Percentiles rank a stretch among this genome's conserved stretches.
These are phyloP conservation scores for Diaporthe citri DNA, from an alignment of 2,329 filamentous ascomycete species.

Conservation along the genomic window DNA sequence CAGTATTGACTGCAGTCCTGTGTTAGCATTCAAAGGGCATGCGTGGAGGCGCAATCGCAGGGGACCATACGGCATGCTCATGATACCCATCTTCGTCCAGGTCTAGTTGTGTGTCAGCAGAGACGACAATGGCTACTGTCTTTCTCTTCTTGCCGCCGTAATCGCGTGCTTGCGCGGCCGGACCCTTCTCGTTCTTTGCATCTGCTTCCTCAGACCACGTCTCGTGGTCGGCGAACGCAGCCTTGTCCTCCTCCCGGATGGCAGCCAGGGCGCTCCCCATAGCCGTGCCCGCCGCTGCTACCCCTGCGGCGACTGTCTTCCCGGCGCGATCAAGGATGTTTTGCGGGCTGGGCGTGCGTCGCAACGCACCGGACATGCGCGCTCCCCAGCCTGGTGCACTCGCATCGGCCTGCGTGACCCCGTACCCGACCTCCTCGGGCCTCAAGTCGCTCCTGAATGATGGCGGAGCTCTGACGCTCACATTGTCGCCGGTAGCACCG, in stretches of 20 bases:
- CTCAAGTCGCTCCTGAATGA: constrained; percentile 54
- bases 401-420: constrained; percentile 53
- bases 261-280: constrained; percentile 86
- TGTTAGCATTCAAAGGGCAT: constrained; percentile 18
- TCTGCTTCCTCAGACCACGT: constrained; percentile 94
- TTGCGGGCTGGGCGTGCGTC: constrained; percentile 87
- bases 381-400: constrained; percentile 73
- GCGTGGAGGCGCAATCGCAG: not conserved
- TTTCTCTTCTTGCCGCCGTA: constrained; percentile 68
- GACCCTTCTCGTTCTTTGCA: constrained; percentile 66
- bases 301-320: constrained; percentile 82
- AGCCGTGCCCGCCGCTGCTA: constrained; percentile 85
- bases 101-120: constrained; percentile 76
- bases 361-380: constrained; percentile 83
- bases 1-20: constrained; percentile 76
- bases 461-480: constrained; percentile 52
- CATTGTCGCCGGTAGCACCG: constrained; percentile 55
- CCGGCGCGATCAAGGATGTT: constrained; percentile 88
- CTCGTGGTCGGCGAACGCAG: constrained; percentile 86
- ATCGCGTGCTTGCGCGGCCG: constrained; percentile 50
- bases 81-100: constrained; percentile 72
- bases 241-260: constrained; percentile 86
- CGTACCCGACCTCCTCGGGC: constrained; percentile 56
- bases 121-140: constrained; percentile 90
- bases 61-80: constrained; percentile 81